Evolutionary conservation across 1,284 basidiomycete genomes (phyloP).

Genomic region (Coniferiporia weirii): DNA sequence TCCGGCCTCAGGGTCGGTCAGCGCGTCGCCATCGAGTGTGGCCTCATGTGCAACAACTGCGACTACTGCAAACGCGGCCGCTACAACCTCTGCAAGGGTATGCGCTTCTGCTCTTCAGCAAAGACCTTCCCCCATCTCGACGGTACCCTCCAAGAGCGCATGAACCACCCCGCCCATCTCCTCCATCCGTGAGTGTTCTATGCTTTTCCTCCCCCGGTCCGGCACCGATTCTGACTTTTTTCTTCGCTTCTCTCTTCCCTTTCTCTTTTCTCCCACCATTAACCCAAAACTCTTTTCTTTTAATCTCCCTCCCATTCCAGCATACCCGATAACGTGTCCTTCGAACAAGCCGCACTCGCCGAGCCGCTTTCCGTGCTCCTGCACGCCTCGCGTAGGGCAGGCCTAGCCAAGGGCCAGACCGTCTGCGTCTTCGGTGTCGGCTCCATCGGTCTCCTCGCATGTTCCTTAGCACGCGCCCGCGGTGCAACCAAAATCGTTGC

Average conservation of each 20-base stretch:
- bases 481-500: constrained; percentile 72
- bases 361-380: constrained; percentile 82
- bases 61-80: constrained; percentile 65
- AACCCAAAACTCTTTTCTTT: no score
- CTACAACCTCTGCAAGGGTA: constrained; percentile 88
- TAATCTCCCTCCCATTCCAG: constrained; percentile 33
- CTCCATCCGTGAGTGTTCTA: constrained; percentile 72
- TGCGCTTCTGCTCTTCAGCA: constrained; percentile 88
- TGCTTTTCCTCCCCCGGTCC: constrained; percentile 7
- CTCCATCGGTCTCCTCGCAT: constrained; percentile 87
- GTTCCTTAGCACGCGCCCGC: constrained; percentile 66
- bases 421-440: constrained; percentile 90
- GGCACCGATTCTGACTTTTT: neutral
- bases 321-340: constrained; percentile 71
- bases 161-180: constrained; percentile 84
- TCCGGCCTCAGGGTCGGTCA: constrained; percentile 71
- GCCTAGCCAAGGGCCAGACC: constrained; percentile 42
- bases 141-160: constrained; percentile 81
- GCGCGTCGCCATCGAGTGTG: constrained; percentile 91
- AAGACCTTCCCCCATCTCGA: constrained; percentile 92
- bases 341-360: constrained; percentile 79
- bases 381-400: constrained; percentile 43
- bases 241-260: neutral
- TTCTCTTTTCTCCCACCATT: no score
- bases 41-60: constrained; percentile 79